Percentiles rank a stretch among this genome's conserved stretches.
phyloP scores from a whole-genome alignment of 345 rosid species.

The Eucalyptus melliodora region DNA sequence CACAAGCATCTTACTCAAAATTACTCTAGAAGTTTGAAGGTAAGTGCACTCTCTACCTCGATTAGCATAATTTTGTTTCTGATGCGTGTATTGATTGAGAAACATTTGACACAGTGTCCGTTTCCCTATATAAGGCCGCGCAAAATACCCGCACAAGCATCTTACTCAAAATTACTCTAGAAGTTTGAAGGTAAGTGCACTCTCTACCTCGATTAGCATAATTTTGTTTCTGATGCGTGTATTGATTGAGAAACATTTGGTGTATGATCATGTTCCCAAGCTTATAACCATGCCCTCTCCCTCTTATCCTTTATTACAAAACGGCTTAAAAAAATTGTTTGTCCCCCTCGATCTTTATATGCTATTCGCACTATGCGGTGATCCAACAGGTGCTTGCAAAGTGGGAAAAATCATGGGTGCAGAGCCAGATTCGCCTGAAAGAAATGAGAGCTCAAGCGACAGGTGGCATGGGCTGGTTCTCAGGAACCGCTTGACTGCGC shows the following conservation, averaged over 20 bases:
- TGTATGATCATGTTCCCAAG: background rate
- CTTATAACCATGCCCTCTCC: background rate
- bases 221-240: background rate
- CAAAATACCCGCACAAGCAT: background rate
- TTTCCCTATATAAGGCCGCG: background rate
- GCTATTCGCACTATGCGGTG: background rate
- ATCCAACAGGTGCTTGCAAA: background rate
- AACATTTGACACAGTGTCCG: background rate
- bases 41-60: background rate
- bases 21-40: background rate
- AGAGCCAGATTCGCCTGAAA: background rate
- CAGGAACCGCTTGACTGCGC: background rate
- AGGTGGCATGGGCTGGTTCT: background rate
- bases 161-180: background rate
- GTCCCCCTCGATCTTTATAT: background rate
- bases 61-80: background rate
- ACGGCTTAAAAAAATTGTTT: background rate
- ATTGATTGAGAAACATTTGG: background rate
- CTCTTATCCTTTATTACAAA: background rate
- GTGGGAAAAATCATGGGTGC: background rate
- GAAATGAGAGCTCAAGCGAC: background rate
- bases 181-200: background rate
- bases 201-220: background rate
- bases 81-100: background rate
- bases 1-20: background rate